phyloP scores from a whole-genome alignment of 108 stramenopile genomes.

The Asterionellopsis glacialis region DNA sequence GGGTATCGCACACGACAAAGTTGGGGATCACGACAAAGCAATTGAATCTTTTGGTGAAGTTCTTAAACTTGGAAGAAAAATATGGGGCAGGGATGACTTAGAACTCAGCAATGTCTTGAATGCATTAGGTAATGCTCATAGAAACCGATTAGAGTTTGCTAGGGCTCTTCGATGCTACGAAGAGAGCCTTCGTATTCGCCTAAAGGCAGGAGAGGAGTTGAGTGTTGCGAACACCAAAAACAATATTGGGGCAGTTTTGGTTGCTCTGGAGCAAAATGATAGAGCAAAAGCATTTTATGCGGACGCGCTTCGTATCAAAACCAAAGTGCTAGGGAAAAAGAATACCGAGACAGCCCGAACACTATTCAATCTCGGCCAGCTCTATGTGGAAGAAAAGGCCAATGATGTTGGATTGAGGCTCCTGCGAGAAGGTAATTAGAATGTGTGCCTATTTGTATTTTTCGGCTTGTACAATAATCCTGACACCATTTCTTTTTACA shows the following conservation, averaged over 20 bases:
- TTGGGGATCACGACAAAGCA: slow-evolving; percentile 7
- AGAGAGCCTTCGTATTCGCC: slow-evolving; percentile 33
- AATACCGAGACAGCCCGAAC: slow-evolving; percentile 31
- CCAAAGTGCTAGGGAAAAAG: slow-evolving; percentile 17
- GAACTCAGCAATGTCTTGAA: slow-evolving; percentile 38
- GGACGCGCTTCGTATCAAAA: slow-evolving; percentile 33
- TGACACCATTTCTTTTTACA: not conserved
- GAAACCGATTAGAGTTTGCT: slow-evolving; percentile 21
- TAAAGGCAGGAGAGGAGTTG: slow-evolving; percentile 18
- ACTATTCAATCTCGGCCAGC: slow-evolving; percentile 38
- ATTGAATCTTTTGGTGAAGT: slow-evolving; percentile 7
- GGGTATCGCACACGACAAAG: slow-evolving; percentile 3
- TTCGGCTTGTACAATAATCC: not conserved
- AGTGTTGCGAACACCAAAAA: slow-evolving; percentile 40
- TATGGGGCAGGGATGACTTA: slow-evolving; percentile 11
- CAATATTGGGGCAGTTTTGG: slow-evolving; percentile 32
- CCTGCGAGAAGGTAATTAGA: slow-evolving; percentile 47
- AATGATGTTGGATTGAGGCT: slow-evolving; percentile 14
- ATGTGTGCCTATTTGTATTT: slow-evolving; percentile 11
- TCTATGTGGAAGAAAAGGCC: slow-evolving; percentile 19
- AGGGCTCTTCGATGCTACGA: slow-evolving; percentile 34
- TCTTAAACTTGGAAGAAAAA: not conserved
- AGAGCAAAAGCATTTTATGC: slow-evolving; percentile 33
- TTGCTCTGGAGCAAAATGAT: slow-evolving; percentile 15
- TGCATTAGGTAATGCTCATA: slow-evolving; percentile 31